Conservation (phyloP, 805 yeast species). For the Starmerella riodocensis region DNA sequence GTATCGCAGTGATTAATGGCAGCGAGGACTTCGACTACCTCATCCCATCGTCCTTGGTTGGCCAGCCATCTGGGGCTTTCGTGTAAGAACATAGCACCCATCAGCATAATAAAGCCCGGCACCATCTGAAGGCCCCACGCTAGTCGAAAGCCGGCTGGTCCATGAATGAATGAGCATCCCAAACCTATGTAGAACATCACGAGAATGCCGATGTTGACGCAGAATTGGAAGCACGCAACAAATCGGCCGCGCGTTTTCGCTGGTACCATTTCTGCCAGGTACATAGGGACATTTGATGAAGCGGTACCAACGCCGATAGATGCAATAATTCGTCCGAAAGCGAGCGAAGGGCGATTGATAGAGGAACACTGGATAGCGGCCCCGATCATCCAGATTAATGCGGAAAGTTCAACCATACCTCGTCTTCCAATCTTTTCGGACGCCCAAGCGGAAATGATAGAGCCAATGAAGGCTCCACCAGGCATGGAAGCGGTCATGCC, state of each 20-base stretch:
- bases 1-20: conserved; percentile 30
- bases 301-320: conserved; percentile 68
- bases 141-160: conserved; percentile 52
- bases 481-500: conserved; percentile 53
- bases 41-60: conserved; percentile 41
- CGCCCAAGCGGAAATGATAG: conserved; percentile 36
- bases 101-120: conserved; percentile 49
- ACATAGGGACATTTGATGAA: conserved; percentile 52
- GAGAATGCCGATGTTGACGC: conserved; percentile 58
- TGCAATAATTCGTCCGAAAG: conserved; percentile 44
- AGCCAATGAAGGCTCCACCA: conserved; percentile 53
- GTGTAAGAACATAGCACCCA: conserved; percentile 57
- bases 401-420: conserved; percentile 21
- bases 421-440: conserved; percentile 43
- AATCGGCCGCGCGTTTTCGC: conserved; percentile 52
- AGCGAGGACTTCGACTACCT: conserved; percentile 44
- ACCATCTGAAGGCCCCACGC: conserved; percentile 62
- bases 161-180: conserved; percentile 24
- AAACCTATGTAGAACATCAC: conserved; percentile 56
- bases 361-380: conserved; percentile 38
- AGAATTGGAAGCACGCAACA: conserved; percentile 62
- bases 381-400: conserved; percentile 41
- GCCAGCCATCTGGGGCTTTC: conserved; percentile 66
- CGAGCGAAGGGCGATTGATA: conserved; percentile 26
- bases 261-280: conserved; percentile 39